Base-by-base conservation (phyloP, 805 yeast genomes). In the Scheffersomyces spartinae region DNA sequence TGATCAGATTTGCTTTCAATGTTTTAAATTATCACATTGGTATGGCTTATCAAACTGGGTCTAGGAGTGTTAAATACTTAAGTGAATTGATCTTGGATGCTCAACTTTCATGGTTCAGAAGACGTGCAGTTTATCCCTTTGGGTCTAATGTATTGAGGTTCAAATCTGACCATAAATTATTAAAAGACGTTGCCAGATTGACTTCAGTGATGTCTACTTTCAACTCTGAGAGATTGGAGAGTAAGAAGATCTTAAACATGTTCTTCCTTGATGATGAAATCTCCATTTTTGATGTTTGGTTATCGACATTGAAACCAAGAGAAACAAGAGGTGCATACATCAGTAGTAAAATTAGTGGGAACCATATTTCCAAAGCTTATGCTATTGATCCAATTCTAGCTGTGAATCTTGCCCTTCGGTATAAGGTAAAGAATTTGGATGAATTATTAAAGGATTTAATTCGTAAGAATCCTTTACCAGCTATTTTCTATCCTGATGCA, bases 111-210 rank as follows among this genome's bases (percentile, higher is more conserved):
- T 86, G 97, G 95, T 91, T 84, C 45, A 61, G 61, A 13, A 63
- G 57, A 23, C 61, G 69, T 12, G 60, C 71, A 2, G 57, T 65
- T 3, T 78, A 77, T 56, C 95, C 97, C 9, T 85, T 66, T 54
- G 97, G 98, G 3, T 77, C 84, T 7, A 84, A 88, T 43, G 62
- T 69, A 22, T 50, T 82, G 34, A 74, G 74, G 43, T 72, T 75
- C 26, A 74, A 73, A 35, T 69, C 83, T 1, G 95, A 86, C 40
- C 62, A 68, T 39, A 56, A 63, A 4, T 50, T 76, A 25, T 55
- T 88, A 36, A 55, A 63, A 15, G 73, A 68, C 13, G 62, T 80
- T 3, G 64, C 70, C 4, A 37, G 43, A 21, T 35, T 50, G 21
- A 34, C 51, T 29, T 26, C 45, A 3, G 31, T 32, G 6, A 28